Evolutionary conservation across 2,329 filamentous ascomycete genomes (phyloP), one percentile per base, ranked within the genome.

Genomic region (Cladosporium sp.): DNA sequence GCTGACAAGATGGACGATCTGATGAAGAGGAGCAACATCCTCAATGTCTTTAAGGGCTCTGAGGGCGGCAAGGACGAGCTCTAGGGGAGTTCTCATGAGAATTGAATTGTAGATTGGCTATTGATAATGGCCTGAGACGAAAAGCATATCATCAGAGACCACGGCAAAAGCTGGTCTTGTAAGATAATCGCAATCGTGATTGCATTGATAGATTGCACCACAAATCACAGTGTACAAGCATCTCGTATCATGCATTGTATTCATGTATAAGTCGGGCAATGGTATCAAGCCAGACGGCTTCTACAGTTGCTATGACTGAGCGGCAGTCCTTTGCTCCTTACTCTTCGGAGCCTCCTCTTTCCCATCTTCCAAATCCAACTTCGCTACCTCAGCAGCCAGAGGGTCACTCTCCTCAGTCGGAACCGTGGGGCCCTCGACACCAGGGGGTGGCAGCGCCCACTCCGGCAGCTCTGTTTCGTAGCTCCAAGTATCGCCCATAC

Each of bases 1-100:
- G 84, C 84, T 22, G 78, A 86, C 71, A 97, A 97, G 85, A 70
- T 89, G 41, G 92, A 97, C 67, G 91, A 97, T 73, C 73, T 97
- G 59, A 83, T 84, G 55, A 84, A 79, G 72, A 88, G 95, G 76
- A 86, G 83, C 71, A 97, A 97, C 75, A 88, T 97, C 60, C 77
- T 97, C 55, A 81, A 81, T 68, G 85, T 81, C 71, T 97, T 96
- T 70, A 75, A 76, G 66, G 72, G 71, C 43, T 67, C 74, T 57
- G 71, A 70, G 41, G 54, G 44, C n/a, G 54, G 45, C 11, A 68
- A 68, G 63, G 61, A 63, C 42, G 66, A 68, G 63, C 60, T 68
- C 34, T 68, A 64, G 54, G 56, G 14, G n/a, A 19, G 28, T 19
- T 46, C 13, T 43, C n/a, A 37, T 37, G 6, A 8, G 34, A 7